phyloP scores from a whole-genome alignment of 805 yeast genomes.

The Yarrowia porcina region DNA sequence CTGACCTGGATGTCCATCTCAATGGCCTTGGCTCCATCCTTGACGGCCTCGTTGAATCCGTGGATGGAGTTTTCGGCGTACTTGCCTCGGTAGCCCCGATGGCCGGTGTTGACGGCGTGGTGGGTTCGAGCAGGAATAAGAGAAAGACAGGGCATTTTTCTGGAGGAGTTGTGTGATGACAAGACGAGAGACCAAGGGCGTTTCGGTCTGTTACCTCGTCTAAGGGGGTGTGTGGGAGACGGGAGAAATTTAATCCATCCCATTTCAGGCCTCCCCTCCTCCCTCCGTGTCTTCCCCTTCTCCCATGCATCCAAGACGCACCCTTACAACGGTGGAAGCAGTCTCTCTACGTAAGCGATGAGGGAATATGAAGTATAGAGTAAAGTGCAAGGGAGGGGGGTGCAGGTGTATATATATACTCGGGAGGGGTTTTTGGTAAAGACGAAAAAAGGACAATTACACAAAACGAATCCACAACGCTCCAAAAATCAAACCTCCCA shows the following conservation, averaged over 20 bases:
- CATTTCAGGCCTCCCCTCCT: background rate
- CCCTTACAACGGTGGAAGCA: background rate
- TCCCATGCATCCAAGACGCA: background rate
- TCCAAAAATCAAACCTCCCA: background rate
- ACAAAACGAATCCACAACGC: no score
- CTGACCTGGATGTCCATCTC: conserved; percentile 59
- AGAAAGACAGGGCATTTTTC: background rate
- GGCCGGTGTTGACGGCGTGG: conserved; percentile 33
- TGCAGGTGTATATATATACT: background rate
- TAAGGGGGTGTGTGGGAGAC: background rate
- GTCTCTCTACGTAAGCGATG: background rate
- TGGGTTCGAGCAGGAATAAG: background rate
- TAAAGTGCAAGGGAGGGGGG: background rate
- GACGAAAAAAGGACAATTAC: no score
- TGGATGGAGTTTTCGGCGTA: conserved; percentile 48
- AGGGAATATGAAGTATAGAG: background rate
- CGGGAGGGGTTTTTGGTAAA: no score
- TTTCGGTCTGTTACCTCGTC: no score
- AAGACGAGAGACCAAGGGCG: no score
- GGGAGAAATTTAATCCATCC: background rate
- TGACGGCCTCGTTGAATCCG: conserved; percentile 49
- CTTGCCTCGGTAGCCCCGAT: conserved; percentile 40
- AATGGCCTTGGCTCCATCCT: conserved; percentile 46
- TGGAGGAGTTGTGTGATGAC: background rate
- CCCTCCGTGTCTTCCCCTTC: no score